phyloP scores from a whole-genome alignment of 2,329 filamentous ascomycete genomes.

The Apiospora marii region DNA sequence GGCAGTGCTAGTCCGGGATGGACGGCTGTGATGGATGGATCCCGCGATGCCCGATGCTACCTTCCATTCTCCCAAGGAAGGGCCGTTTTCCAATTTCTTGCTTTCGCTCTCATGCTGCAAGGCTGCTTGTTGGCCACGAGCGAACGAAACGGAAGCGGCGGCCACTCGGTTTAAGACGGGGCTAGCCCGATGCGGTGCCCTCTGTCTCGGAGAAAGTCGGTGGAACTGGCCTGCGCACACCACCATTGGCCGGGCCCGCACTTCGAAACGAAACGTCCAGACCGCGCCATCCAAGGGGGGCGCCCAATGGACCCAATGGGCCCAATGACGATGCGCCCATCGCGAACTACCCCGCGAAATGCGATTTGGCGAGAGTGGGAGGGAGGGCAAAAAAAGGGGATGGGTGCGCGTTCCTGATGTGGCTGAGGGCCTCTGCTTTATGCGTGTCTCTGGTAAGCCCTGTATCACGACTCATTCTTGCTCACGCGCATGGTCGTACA shows the following conservation, averaged over 20 bases:
- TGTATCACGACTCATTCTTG: slow-evolving; percentile 8
- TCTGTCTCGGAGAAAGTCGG: slow-evolving; percentile 10
- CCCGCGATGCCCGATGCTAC: slow-evolving; percentile 14
- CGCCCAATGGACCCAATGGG: no score
- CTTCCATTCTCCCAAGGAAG: neutral
- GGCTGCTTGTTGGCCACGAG: neutral
- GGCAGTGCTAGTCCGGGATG: neutral
- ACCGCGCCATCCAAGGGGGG: neutral
- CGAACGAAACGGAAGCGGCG: slow-evolving; percentile 20
- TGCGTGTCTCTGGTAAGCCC: slow-evolving; percentile 18
- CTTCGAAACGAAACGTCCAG: slow-evolving; percentile 23
- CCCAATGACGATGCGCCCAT: slow-evolving; percentile 8
- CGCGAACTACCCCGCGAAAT: slow-evolving; percentile 23
- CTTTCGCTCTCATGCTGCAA: neutral
- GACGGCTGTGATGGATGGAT: neutral
- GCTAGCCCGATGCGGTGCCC: slow-evolving; percentile 22
- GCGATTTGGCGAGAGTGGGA: neutral
- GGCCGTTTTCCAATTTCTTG: slow-evolving; percentile 13
- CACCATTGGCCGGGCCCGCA: slow-evolving; percentile 10
- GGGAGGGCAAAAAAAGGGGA: neutral
- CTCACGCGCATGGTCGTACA: neutral
- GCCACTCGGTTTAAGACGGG: slow-evolving; percentile 7
- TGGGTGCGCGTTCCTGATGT: slow-evolving; percentile 3
- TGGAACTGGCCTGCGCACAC: slow-evolving; percentile 18
- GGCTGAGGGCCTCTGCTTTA: slow-evolving; percentile 21